These are phyloP conservation scores for Mycena galericulata DNA, from an alignment of 768 basidiomycete species.

Conservation along the genomic window DNA sequence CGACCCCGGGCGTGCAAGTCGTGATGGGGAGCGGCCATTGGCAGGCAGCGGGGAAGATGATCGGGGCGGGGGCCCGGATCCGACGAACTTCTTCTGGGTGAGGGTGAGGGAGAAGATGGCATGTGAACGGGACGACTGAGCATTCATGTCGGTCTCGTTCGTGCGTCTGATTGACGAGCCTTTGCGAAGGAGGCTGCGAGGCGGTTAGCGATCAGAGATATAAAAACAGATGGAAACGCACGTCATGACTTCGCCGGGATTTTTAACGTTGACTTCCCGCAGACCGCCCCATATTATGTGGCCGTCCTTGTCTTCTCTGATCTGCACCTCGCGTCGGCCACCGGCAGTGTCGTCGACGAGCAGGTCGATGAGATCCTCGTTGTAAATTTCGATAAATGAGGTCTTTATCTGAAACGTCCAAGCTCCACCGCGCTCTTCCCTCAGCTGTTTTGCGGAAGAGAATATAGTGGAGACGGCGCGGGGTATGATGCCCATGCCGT, in stretches of 20 bases:
- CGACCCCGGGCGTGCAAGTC: conserved; percentile 87
- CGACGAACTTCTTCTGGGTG: conserved; percentile 88
- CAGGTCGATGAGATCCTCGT: conserved; percentile 98
- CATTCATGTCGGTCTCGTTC: conserved; percentile 99
- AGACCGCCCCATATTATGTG: conserved; percentile 98
- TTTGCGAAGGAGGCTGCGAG: conserved; percentile 82
- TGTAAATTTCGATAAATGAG: conserved; percentile 98
- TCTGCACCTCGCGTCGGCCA: conserved; percentile 88
- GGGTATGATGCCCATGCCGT: conserved; percentile 95
- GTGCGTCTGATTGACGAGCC: conserved; percentile 94
- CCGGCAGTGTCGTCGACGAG: conserved; percentile 77
- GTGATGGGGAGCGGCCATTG: conserved; percentile 79
- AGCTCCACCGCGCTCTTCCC: conserved; percentile 76
- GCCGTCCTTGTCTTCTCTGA: conserved; percentile 97
- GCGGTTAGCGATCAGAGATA: conserved; percentile 33
- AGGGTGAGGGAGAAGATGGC: conserved; percentile 98
- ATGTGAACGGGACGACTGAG: conserved; percentile 97
- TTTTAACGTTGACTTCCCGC: conserved; percentile 90
- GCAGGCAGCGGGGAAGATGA: conserved; percentile 84
- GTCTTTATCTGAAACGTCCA: conserved; percentile 89
- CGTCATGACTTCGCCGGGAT: conserved; percentile 91
- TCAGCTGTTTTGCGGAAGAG: conserved; percentile 77
- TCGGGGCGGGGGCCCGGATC: conserved; percentile 75
- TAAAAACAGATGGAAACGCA: conserved; percentile 57
- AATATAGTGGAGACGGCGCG: conserved; percentile 94